Conservation (phyloP, 371 early-diverging fungal genomes). For the Lichtheimia ramosa region DNA sequence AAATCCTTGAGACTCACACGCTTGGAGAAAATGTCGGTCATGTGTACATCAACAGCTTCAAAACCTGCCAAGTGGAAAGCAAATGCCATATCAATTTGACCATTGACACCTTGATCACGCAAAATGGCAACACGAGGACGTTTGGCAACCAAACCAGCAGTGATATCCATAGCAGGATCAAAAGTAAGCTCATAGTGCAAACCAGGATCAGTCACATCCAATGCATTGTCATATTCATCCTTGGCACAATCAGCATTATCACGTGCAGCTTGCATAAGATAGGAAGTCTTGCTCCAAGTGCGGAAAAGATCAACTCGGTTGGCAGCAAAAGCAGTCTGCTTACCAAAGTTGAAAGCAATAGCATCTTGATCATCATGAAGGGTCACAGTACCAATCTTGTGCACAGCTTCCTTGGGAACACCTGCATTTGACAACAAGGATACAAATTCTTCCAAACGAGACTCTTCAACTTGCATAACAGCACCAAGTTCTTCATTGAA, state of each 20-base stretch:
- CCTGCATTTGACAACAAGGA: constrained; percentile 50
- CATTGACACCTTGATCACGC: constrained; percentile 97
- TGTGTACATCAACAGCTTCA: constrained; percentile 92
- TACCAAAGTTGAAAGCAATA: constrained; percentile 43
- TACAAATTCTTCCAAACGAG: constrained; percentile 58
- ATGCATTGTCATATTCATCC: constrained; percentile 76
- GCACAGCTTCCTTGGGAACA: constrained; percentile 57
- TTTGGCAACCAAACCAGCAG: constrained; percentile 11
- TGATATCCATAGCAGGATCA: constrained; percentile 60
- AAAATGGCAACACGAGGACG: constrained; percentile 90
- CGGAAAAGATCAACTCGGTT: constrained; percentile 74
- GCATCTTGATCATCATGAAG: constrained; percentile 48
- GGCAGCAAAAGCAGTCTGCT: constrained; percentile 38
- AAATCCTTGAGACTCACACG: constrained; percentile 70
- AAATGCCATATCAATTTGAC: constrained; percentile 91
- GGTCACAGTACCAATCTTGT: constrained; percentile 63
- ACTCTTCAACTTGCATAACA: constrained; percentile 80
- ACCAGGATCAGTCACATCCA: constrained; percentile 77
- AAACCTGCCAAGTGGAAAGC: constrained; percentile 94
- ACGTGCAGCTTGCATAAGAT: constrained; percentile 83
- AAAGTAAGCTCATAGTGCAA: constrained; percentile 76
- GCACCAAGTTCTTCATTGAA: constrained; percentile 97
- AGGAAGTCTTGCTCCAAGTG: constrained; percentile 89
- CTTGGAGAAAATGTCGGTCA: constrained; percentile 90
- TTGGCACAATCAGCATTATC: constrained; percentile 89